Evolutionary conservation across 1,284 basidiomycete species (phyloP), one percentile per base, ranked within the genome.

Genomic region (Ceratobasidium sp.): DNA sequence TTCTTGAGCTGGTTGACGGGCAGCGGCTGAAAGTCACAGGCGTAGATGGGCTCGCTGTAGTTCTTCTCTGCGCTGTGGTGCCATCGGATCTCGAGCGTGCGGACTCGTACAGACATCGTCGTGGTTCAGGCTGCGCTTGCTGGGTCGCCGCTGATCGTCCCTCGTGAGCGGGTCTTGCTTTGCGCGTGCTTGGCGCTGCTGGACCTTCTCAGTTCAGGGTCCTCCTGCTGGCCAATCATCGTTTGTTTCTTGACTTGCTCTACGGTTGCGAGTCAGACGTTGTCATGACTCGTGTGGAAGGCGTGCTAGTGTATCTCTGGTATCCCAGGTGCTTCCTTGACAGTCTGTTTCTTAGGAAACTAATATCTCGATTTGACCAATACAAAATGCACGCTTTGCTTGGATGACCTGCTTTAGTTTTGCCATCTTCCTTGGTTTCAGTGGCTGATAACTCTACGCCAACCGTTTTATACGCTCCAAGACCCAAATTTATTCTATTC

Each of bases 81-180:
- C 96, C 96, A 98, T 80, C 94, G 89, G 82, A 96, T 96, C 85
- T 96, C 94, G 54, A 96, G 88, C 7, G 93, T 94, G 76, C 92
- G 88, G 82, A 93, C 94, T 79, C 93, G 91, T 92, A 95, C 69
- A n/a, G 69, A 74, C 58, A 74, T 58, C n/a, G 49, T 53, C 1
- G 49, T 56, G 7, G 66, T 35, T 33, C 17, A n/a, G 17, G 49
- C 23, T 45, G 11, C 47, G 42, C 42, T 45, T 45, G 42, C 17
- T n/a, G n/a, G n/a, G 54, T 63, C 33, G 28, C 56, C 58, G 58
- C 69, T 63, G 69, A 63, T 74, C 69, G 42, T 28, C 54, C 47
- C 64, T 66, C 35, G 54, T 54, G 37, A 42, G 68, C 37, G 11
- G 10, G 35, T 45, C 17, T 20, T n/a, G n/a, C 7, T 74, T 74